A percentile compares a stretch with the other conserved stretches of the same genome.
These are phyloP conservation scores for Obelidium mucronatum DNA, from an alignment of 192 early-diverging fungal species.

Conservation along the genomic window DNA sequence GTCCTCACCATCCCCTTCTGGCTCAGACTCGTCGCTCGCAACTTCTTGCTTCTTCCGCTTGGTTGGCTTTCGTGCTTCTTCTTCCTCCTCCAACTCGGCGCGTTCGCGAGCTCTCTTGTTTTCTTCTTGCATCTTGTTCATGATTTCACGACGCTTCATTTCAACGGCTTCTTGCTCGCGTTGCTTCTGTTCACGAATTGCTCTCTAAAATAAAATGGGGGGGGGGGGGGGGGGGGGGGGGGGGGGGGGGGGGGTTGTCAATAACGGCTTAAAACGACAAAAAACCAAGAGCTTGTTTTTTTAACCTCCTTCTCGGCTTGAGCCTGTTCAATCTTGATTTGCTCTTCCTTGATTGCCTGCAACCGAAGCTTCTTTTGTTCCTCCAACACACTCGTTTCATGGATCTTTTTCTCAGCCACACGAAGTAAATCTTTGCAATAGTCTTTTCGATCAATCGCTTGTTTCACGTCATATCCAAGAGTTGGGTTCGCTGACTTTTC, in stretches of 20 bases:
- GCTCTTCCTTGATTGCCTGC: slow-evolving; percentile 40
- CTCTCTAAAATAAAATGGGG: slow-evolving; percentile 2
- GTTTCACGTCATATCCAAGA: slow-evolving; percentile 48
- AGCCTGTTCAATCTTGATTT: slow-evolving; percentile 33
- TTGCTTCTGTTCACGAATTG: slow-evolving; percentile 38
- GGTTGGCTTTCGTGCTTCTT: slow-evolving; percentile 26
- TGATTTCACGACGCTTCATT: slow-evolving; percentile 39
- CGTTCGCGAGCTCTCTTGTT: slow-evolving; percentile 9
- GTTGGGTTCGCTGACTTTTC: slow-evolving; percentile 28
- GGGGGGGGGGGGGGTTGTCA: too few relatives aligned
- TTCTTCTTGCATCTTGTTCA: slow-evolving; percentile 37
- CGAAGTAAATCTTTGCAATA: slow-evolving; percentile 54
- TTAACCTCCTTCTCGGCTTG: slow-evolving; percentile 41
- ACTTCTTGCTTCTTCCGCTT: slow-evolving; percentile 39
- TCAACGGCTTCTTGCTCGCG: slow-evolving; percentile 32
- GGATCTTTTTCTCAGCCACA: slow-evolving; percentile 54
- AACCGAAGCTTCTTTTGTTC: slow-evolving; percentile 44
- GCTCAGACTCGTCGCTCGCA: neutral
- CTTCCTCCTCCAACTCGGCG: slow-evolving; percentile 32
- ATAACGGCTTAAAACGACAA: too few relatives aligned
- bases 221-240: too few relatives aligned
- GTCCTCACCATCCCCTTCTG: slow-evolving; percentile 8
- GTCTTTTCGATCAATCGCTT: slow-evolving; percentile 46
- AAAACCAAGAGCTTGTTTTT: too few relatives aligned
- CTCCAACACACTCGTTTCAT: slow-evolving; percentile 54